Evolutionary conservation across 306 rosid genomes (phyloP).

Genomic region (Begonia loranthoides): DNA sequence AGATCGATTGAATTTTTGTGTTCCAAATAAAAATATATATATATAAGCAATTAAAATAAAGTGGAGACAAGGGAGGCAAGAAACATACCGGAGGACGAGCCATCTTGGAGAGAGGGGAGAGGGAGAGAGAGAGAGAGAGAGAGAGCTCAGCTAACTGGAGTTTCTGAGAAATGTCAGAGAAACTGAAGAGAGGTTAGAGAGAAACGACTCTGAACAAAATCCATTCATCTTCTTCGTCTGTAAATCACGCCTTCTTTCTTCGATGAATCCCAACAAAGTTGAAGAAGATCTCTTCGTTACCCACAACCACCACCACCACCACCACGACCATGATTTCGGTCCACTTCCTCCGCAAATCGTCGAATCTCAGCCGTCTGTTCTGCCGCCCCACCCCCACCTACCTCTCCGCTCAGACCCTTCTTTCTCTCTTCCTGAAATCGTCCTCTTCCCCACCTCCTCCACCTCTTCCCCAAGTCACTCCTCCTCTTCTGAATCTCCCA

Average conservation of each 20-base stretch:
- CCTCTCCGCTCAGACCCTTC: slow-evolving; percentile 17
- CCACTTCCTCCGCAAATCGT: slow-evolving; percentile 27
- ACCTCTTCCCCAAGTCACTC: slow-evolving; percentile 23
- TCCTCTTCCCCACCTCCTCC: slow-evolving; percentile 51
- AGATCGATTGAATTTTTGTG: too few species aligned
- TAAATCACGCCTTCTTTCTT: background rate
- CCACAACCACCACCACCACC: slow-evolving; percentile 26
- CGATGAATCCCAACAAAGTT: slow-evolving; percentile 72
- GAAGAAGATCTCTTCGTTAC: slow-evolving; percentile 57
- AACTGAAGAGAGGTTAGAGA: slow-evolving; percentile 3
- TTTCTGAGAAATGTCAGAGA: slow-evolving; percentile 14
- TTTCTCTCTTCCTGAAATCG: slow-evolving; percentile 67
- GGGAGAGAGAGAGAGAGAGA: background rate
- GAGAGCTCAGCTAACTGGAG: background rate
- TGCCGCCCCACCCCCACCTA: slow-evolving; percentile 12
- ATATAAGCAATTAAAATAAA: too few species aligned
- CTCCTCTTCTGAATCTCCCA: slow-evolving; percentile 21
- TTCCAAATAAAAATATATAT: too few species aligned
- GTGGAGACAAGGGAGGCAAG: background rate
- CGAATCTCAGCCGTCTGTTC: slow-evolving; percentile 35
- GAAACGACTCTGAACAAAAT: background rate
- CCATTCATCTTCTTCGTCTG: background rate
- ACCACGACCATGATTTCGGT: slow-evolving; percentile 20
- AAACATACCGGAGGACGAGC: background rate
- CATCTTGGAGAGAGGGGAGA: background rate